Evolutionary conservation across 768 basidiomycete species (phyloP), one percentile per base, ranked within the genome.

Genomic region (Gloeopeniophorella convolvens): DNA sequence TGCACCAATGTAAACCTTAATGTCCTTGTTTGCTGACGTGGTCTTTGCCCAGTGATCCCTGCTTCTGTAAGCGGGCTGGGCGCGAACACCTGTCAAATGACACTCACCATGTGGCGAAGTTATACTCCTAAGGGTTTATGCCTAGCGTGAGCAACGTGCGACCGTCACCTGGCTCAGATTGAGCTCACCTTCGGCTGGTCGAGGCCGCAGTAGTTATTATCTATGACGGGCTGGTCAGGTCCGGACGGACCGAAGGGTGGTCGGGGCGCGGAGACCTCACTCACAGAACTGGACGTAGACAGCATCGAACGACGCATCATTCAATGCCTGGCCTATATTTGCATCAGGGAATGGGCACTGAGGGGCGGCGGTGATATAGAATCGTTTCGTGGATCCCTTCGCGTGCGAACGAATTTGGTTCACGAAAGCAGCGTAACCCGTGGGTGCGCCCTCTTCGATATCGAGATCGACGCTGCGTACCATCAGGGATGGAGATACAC

Each of bases 201-300:
- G 41, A 75, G 57, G 12, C 71, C 71, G 48, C 74, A 76, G 3
- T 45, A 56, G 59, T 76, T 75, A 56, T 76, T 72, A 51, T 76
- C 74, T 73, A 44, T n/a, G 15, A 26, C 31, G 21, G 15, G 42
- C 40, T 24, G 37, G 39, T n/a, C 30, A 4, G 18, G 21, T 39
- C 12, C 43, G 40, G 28, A 20, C 45, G 26, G 49, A 5, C n/a
- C 20, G 13, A 26, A 31, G 15, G 39, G 16, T 10, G 35, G 16
- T 5, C 12, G 44, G n/a, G 13, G 40, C 13, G 11, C 24, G 6
- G 39, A 5, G n/a, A 24, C 66, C 23, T n/a, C n/a, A n/a, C n/a
- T n/a, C 44, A 71, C 70, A 82, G 59, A 83, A 82, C 59, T 81
- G 79, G 21, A 68, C 62, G 50, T 69, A 72, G 26, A 73, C 60